These are phyloP conservation scores for Rhynchospora pubera DNA, from an alignment of 176 grass and related monocot species.

Conservation along the genomic window DNA sequence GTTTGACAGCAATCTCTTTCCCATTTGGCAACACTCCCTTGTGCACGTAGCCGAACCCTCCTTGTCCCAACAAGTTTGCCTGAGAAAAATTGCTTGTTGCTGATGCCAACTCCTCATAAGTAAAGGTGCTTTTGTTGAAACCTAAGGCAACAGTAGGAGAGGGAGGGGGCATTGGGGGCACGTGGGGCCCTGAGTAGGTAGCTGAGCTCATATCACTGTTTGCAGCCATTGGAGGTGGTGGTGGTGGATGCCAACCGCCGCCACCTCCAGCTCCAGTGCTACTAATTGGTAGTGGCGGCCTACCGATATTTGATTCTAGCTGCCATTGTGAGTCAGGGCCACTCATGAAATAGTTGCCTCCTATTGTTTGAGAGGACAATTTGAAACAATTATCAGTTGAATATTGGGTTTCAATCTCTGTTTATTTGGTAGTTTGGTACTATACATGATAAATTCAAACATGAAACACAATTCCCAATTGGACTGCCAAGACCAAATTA, in stretches of 20 bases:
- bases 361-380: neutral
- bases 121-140: slow-evolving; percentile 48
- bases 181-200: slow-evolving; percentile 10
- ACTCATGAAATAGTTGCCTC: slow-evolving; percentile 28
- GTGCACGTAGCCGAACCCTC: slow-evolving; percentile 81
- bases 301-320: slow-evolving; percentile 12
- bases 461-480: neutral
- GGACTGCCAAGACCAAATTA: neutral
- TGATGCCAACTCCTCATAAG: slow-evolving; percentile 48
- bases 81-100: slow-evolving; percentile 46
- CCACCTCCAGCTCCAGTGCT: neutral
- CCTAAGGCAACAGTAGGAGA: slow-evolving; percentile 24
- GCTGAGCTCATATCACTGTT: slow-evolving; percentile 26
- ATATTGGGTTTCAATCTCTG: neutral
- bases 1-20: slow-evolving; percentile 43
- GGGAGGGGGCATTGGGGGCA: slow-evolving; percentile 7
- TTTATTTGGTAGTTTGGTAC: neutral
- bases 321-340: slow-evolving; percentile 33
- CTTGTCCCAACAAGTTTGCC: slow-evolving; percentile 57
- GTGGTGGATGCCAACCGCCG: neutral
- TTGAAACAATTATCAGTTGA: neutral
- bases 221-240: neutral
- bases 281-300: slow-evolving; percentile 15
- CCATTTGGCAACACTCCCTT: slow-evolving; percentile 52
- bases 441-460: neutral